Evolutionary conservation across 176 grass and related monocot genomes (phyloP).

Genomic region (Lolium multiflorum): DNA sequence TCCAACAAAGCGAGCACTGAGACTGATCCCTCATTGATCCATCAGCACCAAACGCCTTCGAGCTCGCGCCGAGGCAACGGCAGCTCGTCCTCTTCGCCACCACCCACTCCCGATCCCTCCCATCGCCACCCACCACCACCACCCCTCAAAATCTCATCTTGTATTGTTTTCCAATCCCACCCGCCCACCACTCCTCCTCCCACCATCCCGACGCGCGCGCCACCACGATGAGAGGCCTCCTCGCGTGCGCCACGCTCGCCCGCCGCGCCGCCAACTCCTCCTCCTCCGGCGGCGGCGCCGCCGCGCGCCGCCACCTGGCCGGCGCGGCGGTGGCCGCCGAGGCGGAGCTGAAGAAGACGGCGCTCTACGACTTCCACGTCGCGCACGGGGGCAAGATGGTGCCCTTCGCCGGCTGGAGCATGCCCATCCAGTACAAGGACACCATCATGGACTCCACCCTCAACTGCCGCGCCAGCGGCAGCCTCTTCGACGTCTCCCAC

Average conservation of each 20-base stretch:
- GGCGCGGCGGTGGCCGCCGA: conserved; percentile 63
- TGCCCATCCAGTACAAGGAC: conserved; percentile 99
- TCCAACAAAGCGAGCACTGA: not conserved
- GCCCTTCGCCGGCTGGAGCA: conserved; percentile 96
- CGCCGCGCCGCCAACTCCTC: conserved; percentile 52
- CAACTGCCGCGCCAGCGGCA: conserved; percentile 80
- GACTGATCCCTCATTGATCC: conserved; percentile 16
- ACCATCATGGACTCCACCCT: conserved; percentile 99
- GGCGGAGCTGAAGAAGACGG: conserved; percentile 93
- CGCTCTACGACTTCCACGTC: conserved; percentile 94
- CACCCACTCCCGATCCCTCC: conserved; percentile 44
- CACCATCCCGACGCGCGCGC: not conserved
- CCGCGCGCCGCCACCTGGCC: conserved; percentile 58
- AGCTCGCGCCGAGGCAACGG: conserved; percentile 1
- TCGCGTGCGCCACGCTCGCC: conserved; percentile 58
- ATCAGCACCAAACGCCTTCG: conserved; percentile 37
- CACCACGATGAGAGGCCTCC: conserved; percentile 71
- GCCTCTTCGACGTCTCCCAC: conserved; percentile 98
- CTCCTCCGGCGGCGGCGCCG: not conserved
- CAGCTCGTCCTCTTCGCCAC: conserved; percentile 27
- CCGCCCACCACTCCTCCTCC: conserved; percentile 9
- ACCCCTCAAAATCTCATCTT: conserved; percentile 34
- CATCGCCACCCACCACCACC: conserved; percentile 38
- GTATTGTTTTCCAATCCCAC: not conserved
- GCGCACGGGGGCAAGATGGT: conserved; percentile 93